Evolutionary conservation across 1,284 basidiomycete genomes (phyloP).

Genomic region (Xerocomus minutiporus): DNA sequence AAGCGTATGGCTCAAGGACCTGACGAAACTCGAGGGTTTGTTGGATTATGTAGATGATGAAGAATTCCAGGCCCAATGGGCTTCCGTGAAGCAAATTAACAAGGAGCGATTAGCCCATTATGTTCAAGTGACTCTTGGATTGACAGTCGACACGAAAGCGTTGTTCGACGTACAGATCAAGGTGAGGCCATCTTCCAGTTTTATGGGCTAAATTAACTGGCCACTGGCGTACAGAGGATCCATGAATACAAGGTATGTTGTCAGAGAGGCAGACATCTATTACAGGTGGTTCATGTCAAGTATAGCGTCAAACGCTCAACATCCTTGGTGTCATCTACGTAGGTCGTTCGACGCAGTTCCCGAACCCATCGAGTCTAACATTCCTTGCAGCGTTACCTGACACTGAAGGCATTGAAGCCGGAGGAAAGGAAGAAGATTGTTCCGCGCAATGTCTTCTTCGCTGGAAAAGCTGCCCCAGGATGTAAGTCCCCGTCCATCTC

Average conservation of each 20-base stretch:
- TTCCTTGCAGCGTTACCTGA: conserved; percentile 65
- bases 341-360: conserved; percentile 20
- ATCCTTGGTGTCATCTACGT: conserved; percentile 85
- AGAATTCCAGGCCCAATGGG: conserved; percentile 70
- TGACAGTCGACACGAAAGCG: conserved; percentile 71
- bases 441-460: conserved; percentile 84
- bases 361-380: conserved; percentile 1
- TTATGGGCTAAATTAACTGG: background rate
- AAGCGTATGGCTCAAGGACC: conserved; percentile 75
- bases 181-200: conserved; percentile 35
- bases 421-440: conserved; percentile 76
- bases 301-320: conserved; percentile 77
- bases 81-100: conserved; percentile 79
- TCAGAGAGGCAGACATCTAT: background rate
- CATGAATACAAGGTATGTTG: conserved; percentile 78
- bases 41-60: conserved; percentile 66
- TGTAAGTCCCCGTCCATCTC: conserved; percentile 44
- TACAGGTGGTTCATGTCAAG: background rate
- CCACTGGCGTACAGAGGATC: conserved; percentile 46
- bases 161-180: conserved; percentile 94
- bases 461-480: conserved; percentile 81
- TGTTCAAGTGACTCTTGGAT: conserved; percentile 71
- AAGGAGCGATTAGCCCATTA: conserved; percentile 80
- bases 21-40: conserved; percentile 65
- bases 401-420: conserved; percentile 72